A percentile compares a stretch with the other conserved stretches of the same genome.
Conservation (phyloP, 2,329 filamentous ascomycete species). For the Samsoniella hepiali region DNA sequence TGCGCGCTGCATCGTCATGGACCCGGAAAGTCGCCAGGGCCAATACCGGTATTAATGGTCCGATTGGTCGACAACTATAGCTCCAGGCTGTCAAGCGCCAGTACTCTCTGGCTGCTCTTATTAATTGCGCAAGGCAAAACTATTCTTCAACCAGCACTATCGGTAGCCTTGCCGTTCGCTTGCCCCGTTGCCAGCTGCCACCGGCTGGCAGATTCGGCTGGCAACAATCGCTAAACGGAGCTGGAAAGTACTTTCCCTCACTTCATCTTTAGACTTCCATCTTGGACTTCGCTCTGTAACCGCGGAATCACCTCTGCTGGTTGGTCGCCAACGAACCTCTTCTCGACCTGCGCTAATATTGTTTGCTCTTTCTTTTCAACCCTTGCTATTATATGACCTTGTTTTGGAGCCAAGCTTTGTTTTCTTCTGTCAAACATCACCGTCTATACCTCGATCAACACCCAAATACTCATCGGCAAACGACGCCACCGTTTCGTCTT, state of each 20-base stretch:
- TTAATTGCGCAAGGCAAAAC: not conserved
- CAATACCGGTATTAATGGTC: not conserved
- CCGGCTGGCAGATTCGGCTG: not conserved
- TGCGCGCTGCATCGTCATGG: not conserved
- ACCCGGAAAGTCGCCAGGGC: not conserved
- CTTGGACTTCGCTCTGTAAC: not conserved
- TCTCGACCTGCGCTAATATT: not conserved
- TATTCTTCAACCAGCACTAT: not conserved
- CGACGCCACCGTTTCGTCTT: not conserved
- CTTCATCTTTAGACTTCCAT: not conserved
- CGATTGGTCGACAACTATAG: not conserved
- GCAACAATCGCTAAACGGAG: not conserved
- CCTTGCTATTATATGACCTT: not conserved
- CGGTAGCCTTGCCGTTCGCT: not conserved
- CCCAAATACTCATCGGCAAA: not conserved
- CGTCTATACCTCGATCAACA: not conserved
- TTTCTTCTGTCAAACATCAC: not conserved
- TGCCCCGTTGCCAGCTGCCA: not conserved
- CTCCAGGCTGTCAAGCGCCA: not conserved
- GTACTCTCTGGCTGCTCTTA: not conserved
- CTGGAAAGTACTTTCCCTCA: not conserved
- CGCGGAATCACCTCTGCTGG: not conserved
- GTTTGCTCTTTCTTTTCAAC: not conserved
- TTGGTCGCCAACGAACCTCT: not conserved
- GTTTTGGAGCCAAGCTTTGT: not conserved